A percentile compares a stretch with the other conserved stretches of the same genome.
phyloP scores from a whole-genome alignment of 1,284 basidiomycete genomes.

The Vanrija sp. region DNA sequence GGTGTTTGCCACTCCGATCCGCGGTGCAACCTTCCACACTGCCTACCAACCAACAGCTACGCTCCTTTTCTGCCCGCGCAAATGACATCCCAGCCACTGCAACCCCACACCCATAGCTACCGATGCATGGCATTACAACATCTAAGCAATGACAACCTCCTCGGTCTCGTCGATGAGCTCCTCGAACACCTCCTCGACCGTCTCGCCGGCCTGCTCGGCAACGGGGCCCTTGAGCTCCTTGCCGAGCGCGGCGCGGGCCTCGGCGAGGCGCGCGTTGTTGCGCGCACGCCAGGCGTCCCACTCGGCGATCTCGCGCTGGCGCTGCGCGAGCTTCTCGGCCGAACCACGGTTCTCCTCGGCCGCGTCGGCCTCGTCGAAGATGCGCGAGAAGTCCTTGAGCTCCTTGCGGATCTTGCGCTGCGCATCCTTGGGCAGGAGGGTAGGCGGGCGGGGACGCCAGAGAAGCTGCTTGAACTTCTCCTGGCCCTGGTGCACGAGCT shows the following conservation, averaged over 20 bases:
- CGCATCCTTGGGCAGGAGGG: conserved; percentile 81
- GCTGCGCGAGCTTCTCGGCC: conserved; percentile 85
- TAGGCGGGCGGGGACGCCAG: conserved; percentile 91
- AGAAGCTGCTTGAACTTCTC: conserved; percentile 99
- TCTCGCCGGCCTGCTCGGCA: conserved; percentile 56
- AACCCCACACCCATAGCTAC: too few relatives aligned
- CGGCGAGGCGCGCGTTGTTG: conserved; percentile 38
- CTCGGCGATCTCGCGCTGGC: conserved; percentile 90
- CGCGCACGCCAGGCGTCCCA: conserved; percentile 87
- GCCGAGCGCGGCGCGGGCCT: conserved; percentile 34
- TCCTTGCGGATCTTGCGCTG: conserved; percentile 82
- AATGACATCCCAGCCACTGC: too few relatives aligned
- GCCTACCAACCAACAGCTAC: too few relatives aligned
- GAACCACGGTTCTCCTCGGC: conserved; percentile 91
- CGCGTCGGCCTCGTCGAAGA: conserved; percentile 96
- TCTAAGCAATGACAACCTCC: conserved; percentile 54
- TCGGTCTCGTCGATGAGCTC: conserved; percentile 87
- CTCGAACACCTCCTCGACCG: conserved; percentile 85
- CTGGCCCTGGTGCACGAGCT: conserved; percentile 79
- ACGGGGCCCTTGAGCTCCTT: conserved; percentile 27
- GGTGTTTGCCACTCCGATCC: too few relatives aligned
- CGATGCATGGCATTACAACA: too few relatives aligned
- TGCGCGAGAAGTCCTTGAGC: conserved; percentile 83
- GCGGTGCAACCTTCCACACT: too few relatives aligned
- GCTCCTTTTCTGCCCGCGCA: too few relatives aligned